These are phyloP conservation scores for Chrysopogon serrulatus DNA, from an alignment of 176 grass and related monocot species.

Conservation along the genomic window DNA sequence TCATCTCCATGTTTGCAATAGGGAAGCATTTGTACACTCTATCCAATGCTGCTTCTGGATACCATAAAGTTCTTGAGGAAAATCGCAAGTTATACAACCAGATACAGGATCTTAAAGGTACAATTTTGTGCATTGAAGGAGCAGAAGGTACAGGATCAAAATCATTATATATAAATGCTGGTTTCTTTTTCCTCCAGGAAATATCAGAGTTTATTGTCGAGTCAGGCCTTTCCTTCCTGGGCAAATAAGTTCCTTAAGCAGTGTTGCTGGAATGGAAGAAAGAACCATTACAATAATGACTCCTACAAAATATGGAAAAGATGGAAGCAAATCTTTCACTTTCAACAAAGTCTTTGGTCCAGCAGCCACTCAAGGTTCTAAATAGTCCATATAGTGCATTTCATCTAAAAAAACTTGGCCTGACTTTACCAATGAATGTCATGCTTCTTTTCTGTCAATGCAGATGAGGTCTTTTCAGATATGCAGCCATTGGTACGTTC, in stretches of 20 bases:
- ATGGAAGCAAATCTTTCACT: slow-evolving; percentile 73
- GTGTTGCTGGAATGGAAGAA: slow-evolving; percentile 71
- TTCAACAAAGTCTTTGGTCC: slow-evolving; percentile 86
- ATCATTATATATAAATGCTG: slow-evolving; percentile 4
- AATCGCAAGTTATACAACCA: slow-evolving; percentile 92
- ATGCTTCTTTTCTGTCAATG: slow-evolving; percentile 37
- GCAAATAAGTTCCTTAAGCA: slow-evolving; percentile 33
- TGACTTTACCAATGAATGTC: neutral
- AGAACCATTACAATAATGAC: slow-evolving; percentile 65
- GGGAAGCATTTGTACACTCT: slow-evolving; percentile 63
- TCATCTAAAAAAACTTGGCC: neutral
- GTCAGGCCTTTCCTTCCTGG: slow-evolving; percentile 74
- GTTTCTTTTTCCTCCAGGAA: slow-evolving; percentile 57
- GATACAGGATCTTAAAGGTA: slow-evolving; percentile 99
- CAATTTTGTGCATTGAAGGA: neutral
- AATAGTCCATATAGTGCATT: neutral
- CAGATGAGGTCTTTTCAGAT: slow-evolving; percentile 92
- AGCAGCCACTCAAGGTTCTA: slow-evolving; percentile 71
- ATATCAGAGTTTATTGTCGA: slow-evolving; percentile 96
- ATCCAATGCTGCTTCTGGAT: slow-evolving; percentile 60
- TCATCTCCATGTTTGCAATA: slow-evolving; percentile 15
- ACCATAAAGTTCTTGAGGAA: slow-evolving; percentile 92
- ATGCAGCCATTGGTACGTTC: slow-evolving; percentile 90
- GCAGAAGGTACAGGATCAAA: neutral
- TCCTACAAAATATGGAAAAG: slow-evolving; percentile 80